These are phyloP conservation scores for Vaucheria bursata DNA, from an alignment of 352 stramenopile species.

Conservation along the genomic window DNA sequence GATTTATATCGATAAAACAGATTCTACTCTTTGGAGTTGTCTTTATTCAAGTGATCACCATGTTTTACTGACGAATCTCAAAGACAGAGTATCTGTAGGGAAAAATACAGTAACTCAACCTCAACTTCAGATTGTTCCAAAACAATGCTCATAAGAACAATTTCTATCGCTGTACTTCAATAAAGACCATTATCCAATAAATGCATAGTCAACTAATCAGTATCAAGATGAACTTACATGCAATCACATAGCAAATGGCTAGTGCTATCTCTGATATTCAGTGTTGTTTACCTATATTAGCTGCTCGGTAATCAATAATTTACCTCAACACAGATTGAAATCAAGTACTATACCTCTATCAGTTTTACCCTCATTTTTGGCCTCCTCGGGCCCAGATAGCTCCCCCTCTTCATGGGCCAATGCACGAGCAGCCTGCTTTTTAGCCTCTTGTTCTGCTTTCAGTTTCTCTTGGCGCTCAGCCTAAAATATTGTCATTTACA, in stretches of 20 bases:
- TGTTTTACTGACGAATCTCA: not conserved
- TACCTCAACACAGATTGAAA: not conserved
- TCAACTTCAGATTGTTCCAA: too few species aligned
- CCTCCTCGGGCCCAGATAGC: not conserved
- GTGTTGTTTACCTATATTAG: not conserved
- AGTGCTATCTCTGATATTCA: too few species aligned
- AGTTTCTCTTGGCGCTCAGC: constrained; percentile 5
- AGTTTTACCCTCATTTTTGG: not conserved
- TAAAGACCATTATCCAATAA: too few species aligned
- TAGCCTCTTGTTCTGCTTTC: not conserved
- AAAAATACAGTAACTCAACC: not conserved
- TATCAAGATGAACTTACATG: too few species aligned
- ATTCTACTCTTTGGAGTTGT: too few species aligned
- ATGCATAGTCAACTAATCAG: too few species aligned
- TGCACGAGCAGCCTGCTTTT: not conserved
- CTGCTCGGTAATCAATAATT: not conserved
- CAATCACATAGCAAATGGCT: too few species aligned
- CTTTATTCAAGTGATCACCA: not conserved
- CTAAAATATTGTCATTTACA: not conserved
- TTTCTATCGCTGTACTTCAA: too few species aligned
- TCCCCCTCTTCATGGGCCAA: not conserved
- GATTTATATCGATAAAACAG: too few species aligned
- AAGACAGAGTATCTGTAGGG: not conserved
- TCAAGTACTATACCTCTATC: not conserved
- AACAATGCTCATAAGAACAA: too few species aligned